Conservation (phyloP, 352 stramenopile genomes). For the Globisporangium mamillatum region DNA sequence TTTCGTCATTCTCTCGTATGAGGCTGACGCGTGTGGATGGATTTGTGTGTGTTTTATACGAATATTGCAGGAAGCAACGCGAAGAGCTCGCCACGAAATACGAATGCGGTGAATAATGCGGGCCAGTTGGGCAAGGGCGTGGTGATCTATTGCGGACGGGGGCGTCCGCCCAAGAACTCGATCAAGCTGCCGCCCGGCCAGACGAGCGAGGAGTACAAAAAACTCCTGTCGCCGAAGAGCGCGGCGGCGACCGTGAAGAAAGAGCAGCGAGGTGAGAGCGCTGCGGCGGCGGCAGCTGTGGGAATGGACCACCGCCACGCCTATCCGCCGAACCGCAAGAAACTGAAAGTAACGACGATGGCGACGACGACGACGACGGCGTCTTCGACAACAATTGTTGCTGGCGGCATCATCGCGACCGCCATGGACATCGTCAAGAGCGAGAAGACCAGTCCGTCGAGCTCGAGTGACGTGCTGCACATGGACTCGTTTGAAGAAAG, state of each 20-base stretch:
- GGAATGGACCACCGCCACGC: neutral
- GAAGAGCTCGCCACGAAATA: conserved; percentile 13
- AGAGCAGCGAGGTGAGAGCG: neutral
- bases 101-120: neutral
- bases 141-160: conserved; percentile 19
- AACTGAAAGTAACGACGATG: conserved; percentile 8
- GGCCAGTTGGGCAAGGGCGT: neutral
- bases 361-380: too few relatives aligned
- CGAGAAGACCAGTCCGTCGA: conserved; percentile 41
- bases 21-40: neutral
- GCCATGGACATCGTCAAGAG: neutral
- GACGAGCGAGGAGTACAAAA: neutral
- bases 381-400: neutral
- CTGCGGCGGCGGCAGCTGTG: neutral
- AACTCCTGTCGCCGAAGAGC: conserved; percentile 12
- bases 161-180: conserved; percentile 25
- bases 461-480: conserved; percentile 44
- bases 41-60: conserved; percentile 5
- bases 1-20: too few relatives aligned
- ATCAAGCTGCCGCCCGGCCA: conserved; percentile 19
- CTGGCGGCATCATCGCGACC: neutral
- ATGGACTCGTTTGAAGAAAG: conserved; percentile 33
- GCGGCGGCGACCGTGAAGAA: neutral
- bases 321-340: neutral
- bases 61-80: conserved; percentile 3